Evolutionary conservation across 495 filamentous ascomycete species (phyloP), one percentile per base, ranked within the genome.

Genomic region (Pseudoneurospora amorphoporcata): DNA sequence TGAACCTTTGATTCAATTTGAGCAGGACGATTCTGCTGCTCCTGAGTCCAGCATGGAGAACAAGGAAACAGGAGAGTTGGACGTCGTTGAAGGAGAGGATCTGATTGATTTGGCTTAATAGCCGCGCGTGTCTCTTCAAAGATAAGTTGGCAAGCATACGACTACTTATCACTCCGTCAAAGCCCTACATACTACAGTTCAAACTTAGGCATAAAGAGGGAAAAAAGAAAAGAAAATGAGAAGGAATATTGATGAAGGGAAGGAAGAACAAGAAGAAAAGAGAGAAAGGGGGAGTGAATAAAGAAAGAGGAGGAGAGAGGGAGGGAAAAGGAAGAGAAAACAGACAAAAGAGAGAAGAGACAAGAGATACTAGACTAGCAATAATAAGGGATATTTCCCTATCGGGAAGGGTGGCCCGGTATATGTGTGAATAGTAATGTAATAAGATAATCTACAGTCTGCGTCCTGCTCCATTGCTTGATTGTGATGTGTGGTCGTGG

Each of bases 41-140:
- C n/a, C 61, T 42, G 23, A 8, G 17, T 7, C 29, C 19, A 3
- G 9, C 42, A 9, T 39, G 29, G 35, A 8, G 8, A 17, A 39
- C 1, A 10, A 12, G 14, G 2, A 29, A 17, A 68, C 38, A 17
- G 23, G 29, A n/a, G 19, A 45, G 5, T 70, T 29, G n/a, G 9
- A 38, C 10, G 40, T 10, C 2, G 23, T n/a, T 32, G 72, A 42
- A 10, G 68, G 72, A 3, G 72, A 76, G 19, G 71, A 72, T 71
- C 40, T 76, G 23, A 76, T 76, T 39, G 42, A 73, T n/a, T 40
- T 76, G n/a, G 73, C 47, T 58, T 14, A 29, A 14, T 29, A 14
- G 47, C 9, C 19, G 19, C 9, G 19, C 9, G 47, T 29, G 47
- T 53, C 8, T 29, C n/a, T 58, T 58, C 23, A 58, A 6, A n/a